Conservation (phyloP, 2,329 filamentous ascomycete genomes). For the Trichoderma guizhouense region DNA sequence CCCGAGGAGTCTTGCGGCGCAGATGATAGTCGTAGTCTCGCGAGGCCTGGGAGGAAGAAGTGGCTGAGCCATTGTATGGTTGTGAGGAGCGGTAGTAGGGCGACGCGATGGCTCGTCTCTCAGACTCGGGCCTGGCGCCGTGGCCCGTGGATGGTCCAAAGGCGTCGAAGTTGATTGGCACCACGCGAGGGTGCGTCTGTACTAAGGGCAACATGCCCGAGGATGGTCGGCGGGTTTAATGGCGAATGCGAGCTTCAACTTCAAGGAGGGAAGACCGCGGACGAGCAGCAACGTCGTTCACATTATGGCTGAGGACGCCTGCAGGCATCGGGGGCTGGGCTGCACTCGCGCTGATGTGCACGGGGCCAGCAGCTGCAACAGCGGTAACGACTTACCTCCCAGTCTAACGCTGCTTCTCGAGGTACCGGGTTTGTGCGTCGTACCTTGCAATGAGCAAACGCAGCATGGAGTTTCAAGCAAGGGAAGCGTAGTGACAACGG, state of each 20-base stretch:
- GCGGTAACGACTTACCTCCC: conserved; percentile 7
- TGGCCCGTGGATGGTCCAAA: conserved; percentile 27
- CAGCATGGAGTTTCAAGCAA: conserved; percentile 12
- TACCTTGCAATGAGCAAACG: conserved; percentile 5
- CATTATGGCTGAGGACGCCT: conserved; percentile 39
- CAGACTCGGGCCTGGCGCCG: conserved; percentile 19
- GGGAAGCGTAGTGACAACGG: conserved; percentile 8
- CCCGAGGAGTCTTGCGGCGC: conserved; percentile 87
- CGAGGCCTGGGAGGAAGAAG: conserved; percentile 24
- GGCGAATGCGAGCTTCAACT: conserved; percentile 21
- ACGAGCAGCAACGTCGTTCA: conserved; percentile 36
- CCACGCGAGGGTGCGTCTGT: conserved; percentile 50
- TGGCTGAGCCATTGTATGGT: conserved; percentile 22
- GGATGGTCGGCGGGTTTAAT: conserved; percentile 9
- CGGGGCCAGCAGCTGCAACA: conserved; percentile 25
- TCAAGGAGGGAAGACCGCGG: conserved; percentile 18
- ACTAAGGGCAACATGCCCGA: conserved; percentile 48
- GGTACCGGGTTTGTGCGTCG: conserved; percentile 10
- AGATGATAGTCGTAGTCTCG: conserved; percentile 67
- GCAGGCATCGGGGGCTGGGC: conserved; percentile 40
- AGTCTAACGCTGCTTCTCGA: conserved; percentile 2
- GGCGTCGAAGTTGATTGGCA: conserved; percentile 42
- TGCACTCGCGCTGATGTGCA: conserved; percentile 21
- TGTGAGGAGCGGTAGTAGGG: conserved; percentile 30
- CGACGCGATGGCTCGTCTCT: conserved; percentile 28